Evolutionary conservation across 768 basidiomycete genomes (phyloP).

Genomic region (Lentinus tigrinus): DNA sequence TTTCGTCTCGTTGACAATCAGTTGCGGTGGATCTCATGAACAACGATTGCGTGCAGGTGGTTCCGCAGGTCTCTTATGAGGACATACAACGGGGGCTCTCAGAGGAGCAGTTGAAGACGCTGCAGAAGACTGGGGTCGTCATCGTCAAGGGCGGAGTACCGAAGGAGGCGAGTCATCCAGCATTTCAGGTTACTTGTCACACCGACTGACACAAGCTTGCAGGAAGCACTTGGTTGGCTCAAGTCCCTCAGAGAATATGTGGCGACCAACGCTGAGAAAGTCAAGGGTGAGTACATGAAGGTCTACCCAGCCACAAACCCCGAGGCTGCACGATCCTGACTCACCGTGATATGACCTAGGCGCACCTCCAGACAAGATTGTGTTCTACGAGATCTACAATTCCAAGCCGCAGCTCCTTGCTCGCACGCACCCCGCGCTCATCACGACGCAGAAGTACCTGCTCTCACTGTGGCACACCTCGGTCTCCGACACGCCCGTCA

Average conservation of each 20-base stretch:
- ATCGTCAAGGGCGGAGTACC: constrained; percentile 59
- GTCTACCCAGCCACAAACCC: too few relatives aligned
- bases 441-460: constrained; percentile 57
- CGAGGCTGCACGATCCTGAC: too few relatives aligned
- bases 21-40: too few relatives aligned
- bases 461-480: constrained; percentile 60
- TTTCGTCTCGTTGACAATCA: too few relatives aligned
- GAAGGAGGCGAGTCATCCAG: constrained; percentile 42
- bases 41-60: constrained; percentile 35
- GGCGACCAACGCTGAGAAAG: constrained; percentile 41
- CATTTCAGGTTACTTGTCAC: constrained; percentile 18
- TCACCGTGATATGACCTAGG: too few relatives aligned
- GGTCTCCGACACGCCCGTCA: constrained; percentile 40
- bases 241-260: constrained; percentile 51
- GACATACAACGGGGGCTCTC: constrained; percentile 50
- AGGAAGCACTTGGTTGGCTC: constrained; percentile 67
- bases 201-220: too few relatives aligned
- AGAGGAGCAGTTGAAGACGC: constrained; percentile 38
- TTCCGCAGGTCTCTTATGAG: constrained; percentile 48
- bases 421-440: constrained; percentile 59
- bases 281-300: constrained; percentile 43
- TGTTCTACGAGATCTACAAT: constrained; percentile 77
- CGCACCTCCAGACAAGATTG: constrained; percentile 64
- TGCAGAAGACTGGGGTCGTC: constrained; percentile 54
- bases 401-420: constrained; percentile 61